These are phyloP conservation scores for Corylus avellana DNA, from an alignment of 306 rosid genomes.

Conservation along the genomic window DNA sequence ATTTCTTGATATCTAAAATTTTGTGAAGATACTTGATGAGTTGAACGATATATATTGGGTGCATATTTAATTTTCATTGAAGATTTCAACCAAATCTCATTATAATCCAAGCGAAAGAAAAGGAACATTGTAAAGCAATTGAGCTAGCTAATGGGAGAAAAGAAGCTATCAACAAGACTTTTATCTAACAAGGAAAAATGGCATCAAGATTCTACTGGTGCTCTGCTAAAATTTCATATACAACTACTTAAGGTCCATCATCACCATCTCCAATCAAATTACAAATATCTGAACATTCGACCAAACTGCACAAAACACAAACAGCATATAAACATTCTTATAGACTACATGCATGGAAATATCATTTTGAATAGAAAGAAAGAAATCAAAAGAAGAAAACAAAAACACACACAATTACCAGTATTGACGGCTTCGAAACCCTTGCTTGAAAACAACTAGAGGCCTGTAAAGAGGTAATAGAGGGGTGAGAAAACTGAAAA, in stretches of 20 bases:
- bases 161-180: no score
- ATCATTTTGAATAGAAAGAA: background rate
- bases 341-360: background rate
- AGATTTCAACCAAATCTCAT: background rate
- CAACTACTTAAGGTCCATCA: conserved; percentile 51
- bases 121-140: background rate
- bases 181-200: no score
- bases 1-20: no score
- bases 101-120: background rate
- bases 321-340: background rate
- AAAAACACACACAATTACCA: conserved; percentile 45
- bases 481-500: background rate
- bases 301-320: conserved; percentile 63
- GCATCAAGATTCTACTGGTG: background rate
- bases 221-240: background rate
- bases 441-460: conserved; percentile 86
- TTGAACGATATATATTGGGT: background rate
- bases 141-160: background rate
- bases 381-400: background rate
- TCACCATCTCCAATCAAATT: conserved; percentile 70
- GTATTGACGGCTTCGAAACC: conserved; percentile 87
- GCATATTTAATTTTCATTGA: background rate
- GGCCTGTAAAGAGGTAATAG: conserved; percentile 54
- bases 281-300: conserved; percentile 92
- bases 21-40: no score